A percentile compares a stretch with the other conserved stretches of the same genome.
phyloP scores from a whole-genome alignment of 371 early-diverging fungal genomes.

The Lichtheimia corymbifera region DNA sequence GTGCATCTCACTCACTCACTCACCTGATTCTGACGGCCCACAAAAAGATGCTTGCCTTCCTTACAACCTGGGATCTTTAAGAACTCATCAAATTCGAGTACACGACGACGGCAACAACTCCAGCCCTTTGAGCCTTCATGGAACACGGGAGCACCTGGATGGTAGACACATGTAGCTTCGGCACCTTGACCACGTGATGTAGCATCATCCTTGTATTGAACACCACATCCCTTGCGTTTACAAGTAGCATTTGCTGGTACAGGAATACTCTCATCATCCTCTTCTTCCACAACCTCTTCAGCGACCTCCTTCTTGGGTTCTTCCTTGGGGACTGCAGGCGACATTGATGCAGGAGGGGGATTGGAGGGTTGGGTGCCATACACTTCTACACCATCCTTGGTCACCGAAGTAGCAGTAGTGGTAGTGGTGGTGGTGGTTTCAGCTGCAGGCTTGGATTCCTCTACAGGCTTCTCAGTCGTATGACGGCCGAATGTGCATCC shows the following conservation, averaged over 20 bases:
- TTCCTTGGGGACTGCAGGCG: slow-evolving; percentile 3
- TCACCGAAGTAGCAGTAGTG: slow-evolving; percentile 23
- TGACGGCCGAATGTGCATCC: slow-evolving; percentile 77
- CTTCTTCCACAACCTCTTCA: slow-evolving; percentile 57
- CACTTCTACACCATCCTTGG: slow-evolving; percentile 45
- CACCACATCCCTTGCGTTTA: slow-evolving; percentile 83
- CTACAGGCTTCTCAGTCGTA: slow-evolving; percentile 54
- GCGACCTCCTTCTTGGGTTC: slow-evolving; percentile 6
- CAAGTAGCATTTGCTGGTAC: slow-evolving; percentile 81
- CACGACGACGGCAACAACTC: slow-evolving; percentile 85
- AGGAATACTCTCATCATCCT: slow-evolving; percentile 67
- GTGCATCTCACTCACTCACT: not conserved
- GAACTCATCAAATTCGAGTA: slow-evolving; percentile 97
- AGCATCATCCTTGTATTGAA: slow-evolving; percentile 62
- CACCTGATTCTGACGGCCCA: slow-evolving; percentile 39
- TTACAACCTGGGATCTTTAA: slow-evolving; percentile 91
- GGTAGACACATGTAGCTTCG: slow-evolving; percentile 77
- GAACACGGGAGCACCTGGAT: slow-evolving; percentile 88
- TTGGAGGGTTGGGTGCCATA: slow-evolving; percentile 24
- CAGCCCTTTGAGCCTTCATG: slow-evolving; percentile 95
- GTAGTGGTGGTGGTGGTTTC: slow-evolving; percentile 13
- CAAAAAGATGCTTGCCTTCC: slow-evolving; percentile 85
- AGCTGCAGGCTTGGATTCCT: slow-evolving; percentile 23
- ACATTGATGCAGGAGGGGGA: not conserved
- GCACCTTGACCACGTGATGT: slow-evolving; percentile 59